Percentiles rank a stretch among this genome's conserved stretches.
These are phyloP conservation scores for Barbatosphaeria neglecta DNA, from an alignment of 495 filamentous ascomycete species.

Conservation along the genomic window DNA sequence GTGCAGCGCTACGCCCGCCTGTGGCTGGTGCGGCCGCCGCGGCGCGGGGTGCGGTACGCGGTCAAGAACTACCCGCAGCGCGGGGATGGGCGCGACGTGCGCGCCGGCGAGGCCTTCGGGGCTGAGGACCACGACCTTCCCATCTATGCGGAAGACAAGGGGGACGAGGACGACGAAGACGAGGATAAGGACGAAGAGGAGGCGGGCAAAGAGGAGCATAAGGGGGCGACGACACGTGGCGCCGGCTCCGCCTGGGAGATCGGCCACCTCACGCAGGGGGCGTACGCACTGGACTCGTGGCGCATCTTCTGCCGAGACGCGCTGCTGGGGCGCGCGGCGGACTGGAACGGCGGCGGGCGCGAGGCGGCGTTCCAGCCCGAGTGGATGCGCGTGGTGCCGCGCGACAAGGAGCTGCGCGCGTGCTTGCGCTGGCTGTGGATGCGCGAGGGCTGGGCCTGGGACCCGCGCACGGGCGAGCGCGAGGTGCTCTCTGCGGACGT, in stretches of 20 bases:
- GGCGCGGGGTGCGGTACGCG: conserved; percentile 44
- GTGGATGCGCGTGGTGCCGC: conserved; percentile 77
- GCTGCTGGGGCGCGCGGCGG: conserved; percentile 47
- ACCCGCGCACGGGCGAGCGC: conserved; percentile 56
- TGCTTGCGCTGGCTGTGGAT: conserved; percentile 89
- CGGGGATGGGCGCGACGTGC: conserved; percentile 45
- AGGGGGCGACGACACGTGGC: conserved; percentile 1
- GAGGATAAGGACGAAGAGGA: not conserved
- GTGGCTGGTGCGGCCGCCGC: conserved; percentile 58
- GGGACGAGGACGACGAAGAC: not conserved
- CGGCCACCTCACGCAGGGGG: conserved; percentile 74
- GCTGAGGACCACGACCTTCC: conserved; percentile 12
- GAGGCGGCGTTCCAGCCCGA: conserved; percentile 46
- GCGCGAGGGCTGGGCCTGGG: conserved; percentile 74
- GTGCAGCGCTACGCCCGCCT: conserved; percentile 53
- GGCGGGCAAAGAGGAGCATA: not conserved
- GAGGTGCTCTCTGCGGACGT: conserved; percentile 42
- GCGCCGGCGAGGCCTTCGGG: conserved; percentile 30
- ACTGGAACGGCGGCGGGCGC: conserved; percentile 45
- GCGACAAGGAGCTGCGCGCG: conserved; percentile 81
- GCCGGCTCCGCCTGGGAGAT: conserved; percentile 61
- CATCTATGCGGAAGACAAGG: conserved; percentile 22
- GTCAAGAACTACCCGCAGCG: conserved; percentile 57
- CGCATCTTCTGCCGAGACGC: conserved; percentile 85
- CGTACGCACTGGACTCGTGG: conserved; percentile 86